Evolutionary conservation across 176 grass and related monocot species (phyloP), one percentile per base, ranked within the genome.

Genomic region (Poa pratensis): DNA sequence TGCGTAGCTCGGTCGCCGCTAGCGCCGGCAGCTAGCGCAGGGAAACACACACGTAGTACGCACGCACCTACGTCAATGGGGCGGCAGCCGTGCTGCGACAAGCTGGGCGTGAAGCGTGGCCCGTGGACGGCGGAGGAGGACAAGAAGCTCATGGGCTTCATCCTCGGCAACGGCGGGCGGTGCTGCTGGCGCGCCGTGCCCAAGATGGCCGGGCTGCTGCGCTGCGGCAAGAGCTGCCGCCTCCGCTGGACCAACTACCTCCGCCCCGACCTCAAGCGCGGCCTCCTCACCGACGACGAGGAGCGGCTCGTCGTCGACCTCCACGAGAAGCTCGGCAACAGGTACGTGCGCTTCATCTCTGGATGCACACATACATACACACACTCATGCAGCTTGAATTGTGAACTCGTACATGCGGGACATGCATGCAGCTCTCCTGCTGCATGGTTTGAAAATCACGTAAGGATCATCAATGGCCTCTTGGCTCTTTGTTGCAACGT

Each of bases 141-240:
- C 76, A 88, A 81, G 57, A 97, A 94, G 87, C 89, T 97, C 35
- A 94, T 97, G 65, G 78, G 52, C 76, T 97, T 97, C 94, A 94
- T 97, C 90, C 78, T 92, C 5, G 92, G 80, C 53, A 94, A 94
- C 57, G 94, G 89, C 76, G 92, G 92, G 22, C 94, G 92, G 69
- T 97, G 92, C 92, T 97, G 92, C 82, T 97, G 95, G 95, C 58
- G 95, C 26, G 92, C 95, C 15, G 92, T 97, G 75, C 95, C 95
- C 45, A 94, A 97, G 88, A 86, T 95, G 12, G 96, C 93, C 0
- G 96, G 96, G 2, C 86, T 98, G 59, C 80, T 94, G 37, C 87
- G 96, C 48, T 98, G 92, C 83, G 96, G 96, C 28, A 98, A 98
- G 93, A 98, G 96, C 83, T 98, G 96, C 84, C 69, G 96, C 66